Base-by-base conservation (phyloP, 78 protist genomes). In the Guillardia theta region DNA sequence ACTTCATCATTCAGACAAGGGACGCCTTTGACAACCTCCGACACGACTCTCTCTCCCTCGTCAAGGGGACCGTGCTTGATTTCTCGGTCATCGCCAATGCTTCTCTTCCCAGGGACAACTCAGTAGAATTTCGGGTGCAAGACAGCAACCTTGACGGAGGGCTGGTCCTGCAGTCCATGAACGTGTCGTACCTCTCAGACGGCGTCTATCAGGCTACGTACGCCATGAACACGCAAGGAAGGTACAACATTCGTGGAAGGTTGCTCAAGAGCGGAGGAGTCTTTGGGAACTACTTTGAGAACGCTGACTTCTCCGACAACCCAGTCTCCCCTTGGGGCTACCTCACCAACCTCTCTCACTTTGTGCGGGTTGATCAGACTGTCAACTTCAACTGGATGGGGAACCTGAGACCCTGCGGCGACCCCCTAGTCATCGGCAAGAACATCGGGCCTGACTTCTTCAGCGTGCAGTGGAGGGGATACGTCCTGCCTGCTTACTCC, bases 391-490 rank as follows among this genome's bases (percentile, higher is more conserved):
- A 18, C n/a, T 88, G 93, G 93, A 24, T 6, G 4, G 93, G 93
- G 8, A 48, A 18, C 48, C 18, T 44, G 30, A 45, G 90, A 48
- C 90, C 41, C 15, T 12, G 36, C 41, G 83, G 83, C 6, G 22
- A 36, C 10, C 83, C 83, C 83, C 21, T 10, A 1, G 83, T 1
- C 46, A 70, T 70, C 9, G 93, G 47, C 62, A 88, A 88, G 54
- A 43, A 24, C 93, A 88, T 88, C 39, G 93, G 93, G 45, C 93
- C 93, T 8, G 93, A 88, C 9, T 88, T 30, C 62, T 88, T 88
- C 93, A 33, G 47, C 39, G 93, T 88, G 5, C 93, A 64, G 22
- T 88, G 93, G 93, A 4, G 43, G 2, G 64, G 93, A 54, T 30
- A 48, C 30, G 41, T 88, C 15, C 33, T 48, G 39, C 41, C 93